Evolutionary conservation across 129 eudicot species (phyloP), one percentile per base, ranked within the genome.

Genomic region (Solidago caesia): DNA sequence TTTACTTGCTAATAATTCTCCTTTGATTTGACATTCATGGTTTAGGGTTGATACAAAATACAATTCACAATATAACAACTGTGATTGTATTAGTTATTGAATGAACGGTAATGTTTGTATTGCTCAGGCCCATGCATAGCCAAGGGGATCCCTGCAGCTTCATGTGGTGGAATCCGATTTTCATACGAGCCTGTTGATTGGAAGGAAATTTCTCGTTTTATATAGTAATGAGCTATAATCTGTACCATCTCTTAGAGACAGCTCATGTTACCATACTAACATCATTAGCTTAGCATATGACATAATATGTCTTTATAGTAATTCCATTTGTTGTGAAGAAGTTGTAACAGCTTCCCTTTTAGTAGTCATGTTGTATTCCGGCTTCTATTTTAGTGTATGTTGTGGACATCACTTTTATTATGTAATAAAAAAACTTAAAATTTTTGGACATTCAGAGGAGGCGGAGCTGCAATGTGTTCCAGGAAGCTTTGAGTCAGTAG

Each of bases 381-480:
- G 26, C 8, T 27, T 27, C 6, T 60, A 60, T 26, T 2, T 60
- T 60, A 9, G 43, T 26, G 27, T 59, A 43, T 59, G 57, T 15
- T 52, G 7, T 58, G 29, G 64, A 62, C 57, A 14, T 58, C 51
- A 13, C 45, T 44, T 47, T 55, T 33, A 27, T 65, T 12, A 33
- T 72, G 64, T 70, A 75, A 68, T 64, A 26, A 73, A 68, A 47
- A 7, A 6, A 29, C 10, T 53, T 11, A 25, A 27, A 65, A 57
- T 75, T 53, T 75, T 67, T 78, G 79, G 70, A 45, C 48, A 65
- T 79, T 49, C 90, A 94, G 99, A 91, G 90, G 99, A 87, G 60
- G 81, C 95, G 59, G 99, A 94, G 71, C 99, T 94, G 65, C 91
- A 88, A 74, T 73, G 96, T 71, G 97, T 94, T 45, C 97, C 99